Evolutionary conservation across 1,284 basidiomycete species (phyloP).

Genomic region (Coniophora puteana): DNA sequence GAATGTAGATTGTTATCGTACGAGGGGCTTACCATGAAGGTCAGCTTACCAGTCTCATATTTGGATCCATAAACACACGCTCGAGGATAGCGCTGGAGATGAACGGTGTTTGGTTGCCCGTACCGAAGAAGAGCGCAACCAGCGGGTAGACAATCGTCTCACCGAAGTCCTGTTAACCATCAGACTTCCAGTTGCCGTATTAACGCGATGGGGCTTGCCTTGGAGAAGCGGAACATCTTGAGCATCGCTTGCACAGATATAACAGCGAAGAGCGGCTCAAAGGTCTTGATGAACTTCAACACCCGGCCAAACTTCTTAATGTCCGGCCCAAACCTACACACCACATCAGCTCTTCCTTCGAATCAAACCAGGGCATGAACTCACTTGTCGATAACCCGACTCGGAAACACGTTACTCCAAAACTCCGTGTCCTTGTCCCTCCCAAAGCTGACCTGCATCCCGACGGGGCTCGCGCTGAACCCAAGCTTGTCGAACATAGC

Average conservation of each 20-base stretch:
- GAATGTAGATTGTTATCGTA: too few species aligned
- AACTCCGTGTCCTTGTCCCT: slow-evolving; percentile 52
- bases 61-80: slow-evolving; percentile 55
- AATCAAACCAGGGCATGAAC: slow-evolving; percentile 1
- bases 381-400: slow-evolving; percentile 43
- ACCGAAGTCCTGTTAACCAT: slow-evolving; percentile 38
- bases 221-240: slow-evolving; percentile 54
- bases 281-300: slow-evolving; percentile 47
- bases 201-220: slow-evolving; percentile 18
- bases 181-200: not conserved
- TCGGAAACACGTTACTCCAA: slow-evolving; percentile 67
- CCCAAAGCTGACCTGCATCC: slow-evolving; percentile 63
- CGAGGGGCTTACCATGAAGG: slow-evolving; percentile 20
- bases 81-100: slow-evolving; percentile 56
- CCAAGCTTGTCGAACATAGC: slow-evolving; percentile 54
- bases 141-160: slow-evolving; percentile 56
- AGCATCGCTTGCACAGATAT: slow-evolving; percentile 59
- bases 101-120: slow-evolving; percentile 60
- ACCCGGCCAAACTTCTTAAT: slow-evolving; percentile 58
- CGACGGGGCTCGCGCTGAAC: slow-evolving; percentile 48
- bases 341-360: not conserved
- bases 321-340: slow-evolving; percentile 37
- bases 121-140: slow-evolving; percentile 56
- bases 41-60: slow-evolving; percentile 39
- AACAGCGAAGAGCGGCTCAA: slow-evolving; percentile 54